These are phyloP conservation scores for Skeletonema costatum DNA, from an alignment of 108 stramenopile genomes.

Conservation along the genomic window DNA sequence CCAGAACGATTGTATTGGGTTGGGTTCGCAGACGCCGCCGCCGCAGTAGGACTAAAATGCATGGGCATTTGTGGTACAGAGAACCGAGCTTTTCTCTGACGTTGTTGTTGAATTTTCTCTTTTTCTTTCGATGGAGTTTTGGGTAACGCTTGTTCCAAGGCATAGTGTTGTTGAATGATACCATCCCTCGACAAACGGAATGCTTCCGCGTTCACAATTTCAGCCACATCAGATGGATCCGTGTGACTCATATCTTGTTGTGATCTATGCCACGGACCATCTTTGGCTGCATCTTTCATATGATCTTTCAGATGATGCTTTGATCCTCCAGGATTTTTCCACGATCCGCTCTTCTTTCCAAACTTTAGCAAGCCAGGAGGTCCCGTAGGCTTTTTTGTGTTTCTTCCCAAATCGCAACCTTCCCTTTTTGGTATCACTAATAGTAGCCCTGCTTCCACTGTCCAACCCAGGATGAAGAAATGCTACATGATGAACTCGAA, in stretches of 20 bases:
- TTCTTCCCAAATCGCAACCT: slow-evolving; percentile 6
- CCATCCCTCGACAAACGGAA: slow-evolving; percentile 51
- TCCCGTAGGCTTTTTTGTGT: background rate
- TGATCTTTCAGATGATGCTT: background rate
- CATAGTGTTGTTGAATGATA: slow-evolving; percentile 49
- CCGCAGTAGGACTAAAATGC: background rate
- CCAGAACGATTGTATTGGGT: background rate
- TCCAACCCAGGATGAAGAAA: slow-evolving; percentile 48
- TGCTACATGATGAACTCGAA: slow-evolving; percentile 42
- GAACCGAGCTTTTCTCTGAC: background rate
- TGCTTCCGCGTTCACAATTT: slow-evolving; percentile 36
- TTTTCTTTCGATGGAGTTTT: background rate
- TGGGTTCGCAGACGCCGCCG: background rate
- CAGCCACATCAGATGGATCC: slow-evolving; percentile 27
- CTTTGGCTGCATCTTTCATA: background rate
- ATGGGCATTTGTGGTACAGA: background rate
- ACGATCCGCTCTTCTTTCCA: slow-evolving; percentile 22
- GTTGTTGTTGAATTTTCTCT: background rate
- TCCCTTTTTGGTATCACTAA: slow-evolving; percentile 6
- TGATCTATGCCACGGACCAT: background rate
- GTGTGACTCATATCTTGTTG: background rate
- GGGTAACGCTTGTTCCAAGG: slow-evolving; percentile 6
- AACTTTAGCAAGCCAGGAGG: slow-evolving; percentile 29
- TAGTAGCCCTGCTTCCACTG: slow-evolving; percentile 15
- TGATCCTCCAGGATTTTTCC: slow-evolving; percentile 23